phyloP scores from a whole-genome alignment of 768 basidiomycete species.

The Serendipita vermifera region DNA sequence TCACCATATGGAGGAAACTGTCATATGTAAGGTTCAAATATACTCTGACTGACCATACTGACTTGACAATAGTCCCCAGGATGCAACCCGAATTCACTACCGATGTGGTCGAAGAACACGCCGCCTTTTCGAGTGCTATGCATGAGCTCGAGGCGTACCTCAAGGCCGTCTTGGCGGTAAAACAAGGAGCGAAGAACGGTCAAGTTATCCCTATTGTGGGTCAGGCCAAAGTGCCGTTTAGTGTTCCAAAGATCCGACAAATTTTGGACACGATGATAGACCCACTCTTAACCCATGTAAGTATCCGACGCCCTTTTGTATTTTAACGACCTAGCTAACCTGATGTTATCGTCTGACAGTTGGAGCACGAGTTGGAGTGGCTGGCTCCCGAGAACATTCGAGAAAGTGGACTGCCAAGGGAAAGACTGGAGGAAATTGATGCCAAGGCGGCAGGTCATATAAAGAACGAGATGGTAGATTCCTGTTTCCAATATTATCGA shows the following conservation, averaged over 20 bases:
- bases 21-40: neutral
- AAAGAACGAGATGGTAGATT: neutral
- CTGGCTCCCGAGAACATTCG: neutral
- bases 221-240: neutral
- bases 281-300: slow-evolving; percentile 1
- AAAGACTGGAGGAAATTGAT: neutral
- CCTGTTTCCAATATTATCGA: neutral
- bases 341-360: neutral
- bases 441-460: neutral
- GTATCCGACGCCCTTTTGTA: too few species aligned
- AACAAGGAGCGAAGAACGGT: neutral
- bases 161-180: neutral
- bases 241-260: neutral
- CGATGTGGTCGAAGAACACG: slow-evolving; percentile 1
- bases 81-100: neutral
- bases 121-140: neutral
- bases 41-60: too few species aligned
- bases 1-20: neutral
- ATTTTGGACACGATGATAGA: neutral
- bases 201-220: neutral
- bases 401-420: neutral
- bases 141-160: neutral
- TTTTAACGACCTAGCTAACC: too few species aligned
- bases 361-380: slow-evolving; percentile 2
- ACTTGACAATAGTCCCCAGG: neutral